Evolutionary conservation across 805 yeast genomes (phyloP).

Genomic region (Groenewaldozyma salmanticensis): DNA sequence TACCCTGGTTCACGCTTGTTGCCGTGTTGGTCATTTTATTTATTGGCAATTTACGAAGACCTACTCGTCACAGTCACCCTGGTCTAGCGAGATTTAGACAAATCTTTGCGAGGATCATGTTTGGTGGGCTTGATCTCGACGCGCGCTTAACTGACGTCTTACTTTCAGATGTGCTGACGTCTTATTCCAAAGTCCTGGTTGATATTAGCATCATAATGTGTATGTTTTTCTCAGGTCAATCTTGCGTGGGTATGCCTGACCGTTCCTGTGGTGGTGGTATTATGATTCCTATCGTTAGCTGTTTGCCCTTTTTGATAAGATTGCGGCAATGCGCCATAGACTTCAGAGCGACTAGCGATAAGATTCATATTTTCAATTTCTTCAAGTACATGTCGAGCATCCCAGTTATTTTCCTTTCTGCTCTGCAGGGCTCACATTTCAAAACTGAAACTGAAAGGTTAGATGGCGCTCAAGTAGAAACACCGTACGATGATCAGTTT

Average conservation of each 20-base stretch:
- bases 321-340: slow-evolving; percentile 76
- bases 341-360: slow-evolving; percentile 40
- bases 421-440: slow-evolving; percentile 17
- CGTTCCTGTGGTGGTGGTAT: slow-evolving; percentile 29
- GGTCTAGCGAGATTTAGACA: slow-evolving; percentile 34
- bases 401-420: slow-evolving; percentile 38
- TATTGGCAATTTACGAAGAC: slow-evolving; percentile 12
- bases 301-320: slow-evolving; percentile 64
- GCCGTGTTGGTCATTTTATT: slow-evolving; percentile 30
- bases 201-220: slow-evolving; percentile 56
- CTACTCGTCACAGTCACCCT: not conserved
- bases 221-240: slow-evolving; percentile 31
- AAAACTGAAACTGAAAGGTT: too few species aligned
- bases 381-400: slow-evolving; percentile 62
- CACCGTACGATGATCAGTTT: not conserved
- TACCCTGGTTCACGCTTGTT: slow-evolving; percentile 33
- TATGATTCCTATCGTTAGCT: slow-evolving; percentile 29
- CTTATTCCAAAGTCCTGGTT: slow-evolving; percentile 65
- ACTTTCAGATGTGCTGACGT: slow-evolving; percentile 74
- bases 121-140: slow-evolving; percentile 51
- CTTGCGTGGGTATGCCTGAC: slow-evolving; percentile 29
- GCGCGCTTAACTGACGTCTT: slow-evolving; percentile 68
- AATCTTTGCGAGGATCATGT: slow-evolving; percentile 38
- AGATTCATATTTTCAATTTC: slow-evolving; percentile 57
- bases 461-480: not conserved